phyloP scores from a whole-genome alignment of 768 basidiomycete genomes.

The Amylocystis lapponica region DNA sequence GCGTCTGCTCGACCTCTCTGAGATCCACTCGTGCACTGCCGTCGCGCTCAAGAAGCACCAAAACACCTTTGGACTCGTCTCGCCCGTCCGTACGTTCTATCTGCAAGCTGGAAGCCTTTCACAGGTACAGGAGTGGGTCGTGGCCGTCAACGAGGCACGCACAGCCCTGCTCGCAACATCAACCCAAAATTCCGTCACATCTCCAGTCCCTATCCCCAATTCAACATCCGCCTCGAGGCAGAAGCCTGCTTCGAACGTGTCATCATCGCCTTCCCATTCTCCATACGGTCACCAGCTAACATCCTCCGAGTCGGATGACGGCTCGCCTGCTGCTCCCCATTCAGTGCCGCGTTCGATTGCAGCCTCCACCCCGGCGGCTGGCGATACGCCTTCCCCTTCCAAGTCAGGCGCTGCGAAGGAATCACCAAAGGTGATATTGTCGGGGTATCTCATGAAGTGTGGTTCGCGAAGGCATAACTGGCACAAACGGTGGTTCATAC shows the following conservation, averaged over 20 bases:
- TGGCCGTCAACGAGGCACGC: slow-evolving; percentile 72
- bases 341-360: slow-evolving; percentile 7
- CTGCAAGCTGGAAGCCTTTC: slow-evolving; percentile 67
- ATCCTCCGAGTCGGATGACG: slow-evolving; percentile 77
- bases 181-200: slow-evolving; percentile 49
- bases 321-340: slow-evolving; percentile 46
- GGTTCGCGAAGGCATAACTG: slow-evolving; percentile 90
- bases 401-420: slow-evolving; percentile 41
- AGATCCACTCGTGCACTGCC: slow-evolving; percentile 85
- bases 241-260: slow-evolving; percentile 32
- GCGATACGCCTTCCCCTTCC: slow-evolving; percentile 35
- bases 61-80: slow-evolving; percentile 89
- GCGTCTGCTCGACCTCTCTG: slow-evolving; percentile 77
- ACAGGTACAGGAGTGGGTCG: slow-evolving; percentile 84
- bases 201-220: slow-evolving; percentile 48
- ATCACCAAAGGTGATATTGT: slow-evolving; percentile 72
- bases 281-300: slow-evolving; percentile 47
- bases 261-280: slow-evolving; percentile 42
- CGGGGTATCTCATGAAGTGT: slow-evolving; percentile 95
- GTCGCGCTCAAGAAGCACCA: slow-evolving; percentile 86
- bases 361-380: slow-evolving; percentile 20
- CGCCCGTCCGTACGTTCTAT: slow-evolving; percentile 85
- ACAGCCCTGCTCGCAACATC: slow-evolving; percentile 58
- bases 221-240: slow-evolving; percentile 16
- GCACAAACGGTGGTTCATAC: slow-evolving; percentile 95